Evolutionary conservation across 1,284 basidiomycete genomes (phyloP).

Genomic region (Tylopilus sp.): DNA sequence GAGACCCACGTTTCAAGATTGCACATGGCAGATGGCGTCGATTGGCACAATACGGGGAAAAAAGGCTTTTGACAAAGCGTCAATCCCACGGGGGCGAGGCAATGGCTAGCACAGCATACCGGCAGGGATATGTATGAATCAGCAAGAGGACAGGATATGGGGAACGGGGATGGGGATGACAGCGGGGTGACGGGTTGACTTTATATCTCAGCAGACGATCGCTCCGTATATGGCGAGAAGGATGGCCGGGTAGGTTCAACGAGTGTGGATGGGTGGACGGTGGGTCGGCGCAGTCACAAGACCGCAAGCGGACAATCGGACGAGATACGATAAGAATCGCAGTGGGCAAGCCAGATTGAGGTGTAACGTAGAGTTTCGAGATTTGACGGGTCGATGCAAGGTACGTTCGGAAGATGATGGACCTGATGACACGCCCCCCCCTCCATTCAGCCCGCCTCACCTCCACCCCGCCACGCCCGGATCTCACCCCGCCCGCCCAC

Average conservation of each 20-base stretch:
- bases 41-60: constrained; percentile 19
- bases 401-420: constrained; percentile 12
- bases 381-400: constrained; percentile 27
- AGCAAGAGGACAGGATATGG: constrained; percentile 2
- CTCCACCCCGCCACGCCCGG: not conserved
- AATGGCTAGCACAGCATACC: constrained; percentile 19
- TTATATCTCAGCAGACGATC: constrained; percentile 24
- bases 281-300: constrained; percentile 28
- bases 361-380: constrained; percentile 21
- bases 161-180: constrained; percentile 13
- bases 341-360: constrained; percentile 11
- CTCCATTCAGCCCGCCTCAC: too few species aligned
- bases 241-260: constrained; percentile 9
- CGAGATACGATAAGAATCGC: constrained; percentile 33
- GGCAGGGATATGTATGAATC: not conserved
- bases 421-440: constrained; percentile 7
- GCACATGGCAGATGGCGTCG: constrained; percentile 53
- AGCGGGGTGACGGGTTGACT: constrained; percentile 11
- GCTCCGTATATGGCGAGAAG: constrained; percentile 14
- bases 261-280: constrained; percentile 15
- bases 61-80: constrained; percentile 22
- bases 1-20: constrained; percentile 65
- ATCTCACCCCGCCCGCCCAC: not conserved
- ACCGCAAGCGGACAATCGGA: constrained; percentile 33
- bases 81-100: constrained; percentile 4